phyloP scores from a whole-genome alignment of 495 filamentous ascomycete species.

The Glarea lozoyensis region DNA sequence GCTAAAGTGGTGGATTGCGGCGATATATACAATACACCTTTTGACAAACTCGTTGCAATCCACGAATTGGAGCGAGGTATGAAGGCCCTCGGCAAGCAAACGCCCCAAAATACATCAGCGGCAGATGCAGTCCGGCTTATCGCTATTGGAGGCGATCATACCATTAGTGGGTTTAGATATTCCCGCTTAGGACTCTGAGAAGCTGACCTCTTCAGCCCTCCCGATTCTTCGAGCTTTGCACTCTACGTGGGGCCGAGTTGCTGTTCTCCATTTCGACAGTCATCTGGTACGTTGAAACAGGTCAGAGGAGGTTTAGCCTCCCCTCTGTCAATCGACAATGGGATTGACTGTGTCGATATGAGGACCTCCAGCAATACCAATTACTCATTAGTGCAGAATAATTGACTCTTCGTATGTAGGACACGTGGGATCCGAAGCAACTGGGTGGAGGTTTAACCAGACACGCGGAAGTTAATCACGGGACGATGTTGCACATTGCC shows the following conservation, averaged over 20 bases:
- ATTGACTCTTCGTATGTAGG: too few species aligned
- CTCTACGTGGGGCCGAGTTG: conserved; percentile 38
- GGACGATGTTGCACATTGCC: conserved; percentile 51
- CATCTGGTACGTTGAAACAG: conserved; percentile 32
- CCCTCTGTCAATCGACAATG: too few species aligned
- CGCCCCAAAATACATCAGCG: conserved; percentile 34
- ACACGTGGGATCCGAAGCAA: conserved; percentile 37
- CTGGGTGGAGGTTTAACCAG: conserved; percentile 18
- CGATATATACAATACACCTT: conserved; percentile 55
- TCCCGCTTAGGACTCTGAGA: neutral
- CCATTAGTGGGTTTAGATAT: conserved; percentile 24
- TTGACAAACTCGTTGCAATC: conserved; percentile 53
- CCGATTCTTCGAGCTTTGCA: conserved; percentile 34
- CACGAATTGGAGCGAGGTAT: conserved; percentile 53
- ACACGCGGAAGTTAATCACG: conserved; percentile 68
- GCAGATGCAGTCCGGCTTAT: conserved; percentile 45
- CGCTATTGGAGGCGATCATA: conserved; percentile 48
- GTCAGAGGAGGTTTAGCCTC: neutral
- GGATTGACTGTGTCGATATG: too few species aligned
- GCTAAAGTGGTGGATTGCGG: conserved; percentile 55
- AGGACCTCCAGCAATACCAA: too few species aligned
- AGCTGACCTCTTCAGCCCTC: conserved; percentile 21
- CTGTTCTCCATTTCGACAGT: conserved; percentile 56
- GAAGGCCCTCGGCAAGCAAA: conserved; percentile 29
- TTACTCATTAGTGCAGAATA: too few species aligned